Conservation (phyloP, 495 filamentous ascomycete genomes). For the Talaromyces thailandensis region DNA sequence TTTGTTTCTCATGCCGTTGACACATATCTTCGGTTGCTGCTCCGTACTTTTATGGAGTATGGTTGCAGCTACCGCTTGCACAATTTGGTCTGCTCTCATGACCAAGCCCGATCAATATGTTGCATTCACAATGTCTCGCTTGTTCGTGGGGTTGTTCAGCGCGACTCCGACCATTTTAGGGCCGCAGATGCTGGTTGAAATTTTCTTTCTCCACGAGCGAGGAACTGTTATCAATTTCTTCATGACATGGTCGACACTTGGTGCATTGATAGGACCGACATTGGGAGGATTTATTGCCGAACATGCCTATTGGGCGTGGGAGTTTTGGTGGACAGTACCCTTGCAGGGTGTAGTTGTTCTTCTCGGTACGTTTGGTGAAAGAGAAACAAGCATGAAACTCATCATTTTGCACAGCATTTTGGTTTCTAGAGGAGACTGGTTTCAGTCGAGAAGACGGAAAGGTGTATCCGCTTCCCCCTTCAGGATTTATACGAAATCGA, state of each 20-base stretch:
- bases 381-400: no score
- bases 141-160: conserved; percentile 19
- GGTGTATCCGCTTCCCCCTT: conserved; percentile 11
- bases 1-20: conserved; percentile 18
- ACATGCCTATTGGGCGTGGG: conserved; percentile 19
- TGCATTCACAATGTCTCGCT: conserved; percentile 23
- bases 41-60: conserved; percentile 23
- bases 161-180: conserved; percentile 17
- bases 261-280: conserved; percentile 19
- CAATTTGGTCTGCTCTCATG: conserved; percentile 21
- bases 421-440: conserved; percentile 29
- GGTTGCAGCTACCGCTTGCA: conserved; percentile 11
- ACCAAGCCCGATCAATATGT: conserved; percentile 20
- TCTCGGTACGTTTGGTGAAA: conserved; percentile 8
- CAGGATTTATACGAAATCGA: conserved; percentile 17
- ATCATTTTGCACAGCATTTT: conserved; percentile 15
- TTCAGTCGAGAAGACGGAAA: conserved; percentile 10
- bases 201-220: conserved; percentile 26
- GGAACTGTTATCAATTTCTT: conserved; percentile 23
- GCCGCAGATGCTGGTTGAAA: conserved; percentile 15
- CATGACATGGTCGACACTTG: conserved; percentile 15
- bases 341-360: conserved; percentile 18
- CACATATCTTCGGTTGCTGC: conserved; percentile 15
- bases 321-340: conserved; percentile 34
- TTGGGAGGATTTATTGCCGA: conserved; percentile 27